phyloP scores from a whole-genome alignment of 2,329 filamentous ascomycete genomes.

The Phialophora verrucosa region DNA sequence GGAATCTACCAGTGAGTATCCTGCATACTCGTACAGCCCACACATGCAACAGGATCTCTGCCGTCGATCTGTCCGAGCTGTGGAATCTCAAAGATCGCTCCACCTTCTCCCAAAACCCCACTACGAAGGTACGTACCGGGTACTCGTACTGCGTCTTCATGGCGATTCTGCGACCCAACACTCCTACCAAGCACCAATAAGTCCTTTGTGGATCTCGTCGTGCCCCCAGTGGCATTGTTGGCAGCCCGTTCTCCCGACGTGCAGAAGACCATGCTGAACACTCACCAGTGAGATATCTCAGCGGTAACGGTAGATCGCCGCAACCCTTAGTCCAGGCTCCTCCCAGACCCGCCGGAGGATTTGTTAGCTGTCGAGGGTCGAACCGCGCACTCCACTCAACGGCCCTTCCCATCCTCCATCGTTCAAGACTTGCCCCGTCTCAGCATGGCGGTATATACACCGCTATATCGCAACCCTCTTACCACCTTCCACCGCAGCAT shows the following conservation, averaged over 20 bases:
- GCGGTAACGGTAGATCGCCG: slow-evolving; percentile 5
- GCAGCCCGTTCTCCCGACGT: neutral
- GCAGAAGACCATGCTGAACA: neutral
- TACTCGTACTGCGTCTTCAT: neutral
- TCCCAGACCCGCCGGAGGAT: neutral
- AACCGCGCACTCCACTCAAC: slow-evolving; percentile 20
- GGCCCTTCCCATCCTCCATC: slow-evolving; percentile 27
- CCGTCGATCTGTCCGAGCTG: neutral
- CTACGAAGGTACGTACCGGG: neutral
- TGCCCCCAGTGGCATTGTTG: neutral
- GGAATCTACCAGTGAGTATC: neutral
- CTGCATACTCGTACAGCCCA: neutral
- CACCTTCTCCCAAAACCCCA: neutral
- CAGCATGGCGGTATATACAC: slow-evolving; percentile 31
- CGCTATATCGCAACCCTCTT: slow-evolving; percentile 11
- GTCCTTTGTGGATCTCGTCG: neutral
- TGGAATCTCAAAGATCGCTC: neutral
- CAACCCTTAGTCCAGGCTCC: slow-evolving; percentile 19
- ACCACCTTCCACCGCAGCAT: neutral
- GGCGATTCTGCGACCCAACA: neutral
- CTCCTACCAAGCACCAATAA: neutral
- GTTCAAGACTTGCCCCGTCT: neutral
- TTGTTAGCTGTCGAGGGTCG: slow-evolving; percentile 3
- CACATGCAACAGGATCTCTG: neutral
- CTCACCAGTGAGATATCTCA: neutral